Percentiles rank a stretch among this genome's conserved stretches.
Evolutionary conservation across 176 grass and related monocot genomes (phyloP).

Genomic region (Triticum aestivum): DNA sequence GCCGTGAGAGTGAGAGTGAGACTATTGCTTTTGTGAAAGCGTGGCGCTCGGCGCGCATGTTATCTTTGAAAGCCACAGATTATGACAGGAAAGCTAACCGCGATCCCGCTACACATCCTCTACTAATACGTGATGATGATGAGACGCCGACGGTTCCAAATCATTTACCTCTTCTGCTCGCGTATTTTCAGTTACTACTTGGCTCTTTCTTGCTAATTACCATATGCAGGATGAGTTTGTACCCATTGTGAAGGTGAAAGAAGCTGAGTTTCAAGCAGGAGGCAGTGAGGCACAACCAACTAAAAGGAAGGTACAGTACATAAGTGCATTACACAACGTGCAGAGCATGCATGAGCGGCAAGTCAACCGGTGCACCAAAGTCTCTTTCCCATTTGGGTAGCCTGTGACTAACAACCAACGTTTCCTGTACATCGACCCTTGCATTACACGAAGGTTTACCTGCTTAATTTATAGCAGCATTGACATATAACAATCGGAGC

Average conservation of each 20-base stretch:
- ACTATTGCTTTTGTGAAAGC: constrained; percentile 34
- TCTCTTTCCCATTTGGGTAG: neutral
- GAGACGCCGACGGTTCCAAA: neutral
- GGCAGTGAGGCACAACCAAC: neutral
- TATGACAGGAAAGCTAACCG: constrained; percentile 22
- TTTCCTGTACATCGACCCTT: neutral
- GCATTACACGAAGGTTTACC: neutral
- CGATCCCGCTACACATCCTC: neutral
- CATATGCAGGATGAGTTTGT: too few relatives aligned
- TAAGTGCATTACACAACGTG: neutral
- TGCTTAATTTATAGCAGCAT: neutral
- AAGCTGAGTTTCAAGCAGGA: too few relatives aligned
- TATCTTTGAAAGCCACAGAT: constrained; percentile 27
- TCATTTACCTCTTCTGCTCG: neutral
- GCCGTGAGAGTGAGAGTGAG: neutral
- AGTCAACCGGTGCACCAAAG: neutral
- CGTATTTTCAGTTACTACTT: neutral
- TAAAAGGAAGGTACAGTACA: neutral
- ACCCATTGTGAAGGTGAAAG: too few relatives aligned
- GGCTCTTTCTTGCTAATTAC: neutral
- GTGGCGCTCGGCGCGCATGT: constrained; percentile 25
- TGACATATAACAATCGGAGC: neutral
- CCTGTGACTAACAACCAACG: neutral
- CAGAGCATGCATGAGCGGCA: neutral
- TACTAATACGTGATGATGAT: neutral